Conservation (phyloP, 139 green algal genomes). For the Raphidocelis subcapitata region DNA sequence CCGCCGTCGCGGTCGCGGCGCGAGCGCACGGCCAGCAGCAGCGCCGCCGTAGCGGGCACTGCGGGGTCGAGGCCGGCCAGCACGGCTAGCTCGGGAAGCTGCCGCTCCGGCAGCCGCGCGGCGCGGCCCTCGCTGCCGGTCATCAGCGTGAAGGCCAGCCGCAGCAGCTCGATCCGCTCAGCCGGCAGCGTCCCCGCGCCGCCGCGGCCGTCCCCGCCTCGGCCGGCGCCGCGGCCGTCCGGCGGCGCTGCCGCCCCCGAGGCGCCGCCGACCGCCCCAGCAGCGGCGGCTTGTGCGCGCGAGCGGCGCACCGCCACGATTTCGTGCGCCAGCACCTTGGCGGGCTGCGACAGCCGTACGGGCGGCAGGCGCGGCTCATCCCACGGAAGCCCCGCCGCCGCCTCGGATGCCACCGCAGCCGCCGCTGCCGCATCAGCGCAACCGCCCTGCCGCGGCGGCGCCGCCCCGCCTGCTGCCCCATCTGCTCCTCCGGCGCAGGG, state of each 20-base stretch:
- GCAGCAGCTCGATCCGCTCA: constrained; percentile 53
- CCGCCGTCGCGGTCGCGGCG: too few species aligned
- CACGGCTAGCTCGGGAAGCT: constrained; percentile 57
- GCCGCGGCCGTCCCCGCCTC: neutral
- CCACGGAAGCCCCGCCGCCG: too few species aligned
- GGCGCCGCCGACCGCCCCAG: too few species aligned
- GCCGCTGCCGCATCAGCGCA: too few species aligned
- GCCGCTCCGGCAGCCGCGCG: constrained; percentile 40
- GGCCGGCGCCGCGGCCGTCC: neutral
- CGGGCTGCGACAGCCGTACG: constrained; percentile 47
- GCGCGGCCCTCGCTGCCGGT: constrained; percentile 41
- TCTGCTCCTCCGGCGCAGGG: neutral
- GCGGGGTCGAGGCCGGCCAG: constrained; percentile 59
- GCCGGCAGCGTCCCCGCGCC: constrained; percentile 26
- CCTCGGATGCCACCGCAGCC: too few species aligned
- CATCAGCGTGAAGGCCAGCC: constrained; percentile 59
- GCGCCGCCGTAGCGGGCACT: constrained; percentile 26
- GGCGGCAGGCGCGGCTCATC: too few species aligned
- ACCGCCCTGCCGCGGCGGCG: neutral
- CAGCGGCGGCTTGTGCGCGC: too few species aligned
- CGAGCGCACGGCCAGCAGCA: constrained; percentile 17
- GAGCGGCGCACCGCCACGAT: constrained; percentile 7
- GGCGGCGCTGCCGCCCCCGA: too few species aligned
- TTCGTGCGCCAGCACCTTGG: constrained; percentile 38
- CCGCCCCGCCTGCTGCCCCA: neutral